Evolutionary conservation across 1,284 basidiomycete genomes (phyloP), one percentile per base, ranked within the genome.

Genomic region (Heliocybe sulcata): DNA sequence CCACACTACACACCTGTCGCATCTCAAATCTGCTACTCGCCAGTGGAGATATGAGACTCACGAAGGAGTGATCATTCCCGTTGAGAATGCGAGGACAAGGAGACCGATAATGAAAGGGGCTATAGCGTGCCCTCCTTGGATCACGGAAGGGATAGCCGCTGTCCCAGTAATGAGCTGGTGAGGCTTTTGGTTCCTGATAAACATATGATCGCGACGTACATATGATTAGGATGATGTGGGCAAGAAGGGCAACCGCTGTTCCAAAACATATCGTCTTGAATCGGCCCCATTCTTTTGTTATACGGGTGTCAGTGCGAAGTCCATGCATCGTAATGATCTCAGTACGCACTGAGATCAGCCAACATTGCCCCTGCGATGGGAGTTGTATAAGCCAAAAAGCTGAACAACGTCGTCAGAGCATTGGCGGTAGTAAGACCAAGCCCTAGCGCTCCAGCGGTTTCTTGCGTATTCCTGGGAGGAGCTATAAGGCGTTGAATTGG

Each of bases 241-340:
- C 64, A 25, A 67, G 56, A 26, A 60, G 62, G 26, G 65, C 65
- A 20, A 68, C 55, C 3, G 61, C 64, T 1, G 64, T 63, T 20
- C 71, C 70, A 45, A 72, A 59, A 31, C 65, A 68, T 54, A 75
- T 72, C 2, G 73, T 72, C 62, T 74, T 74, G 64, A 73, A 75
- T 35, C 73, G 69, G 53, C 76, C 75, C 71, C 71, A 74, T 57
- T 69, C 69, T 31, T 71, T 70, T 9, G 33, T n/a, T n/a, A 16
- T 16, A 9, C 33, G 33, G 16, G 16, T 35, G 33, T 35, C 9
- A 9, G 33, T 35, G 9, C 16, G 33, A 16, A 35, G 16, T 35
- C 33, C 9, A 35, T 9, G 16, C 9, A 35, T 35, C n/a, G n/a
- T n/a, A n/a, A 35, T 9, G 16, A 20, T 20, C n/a, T 20, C 19